Evolutionary conservation across 2,329 filamentous ascomycete genomes (phyloP), one percentile per base, ranked within the genome.

Genomic region (Westerdykella ornata): DNA sequence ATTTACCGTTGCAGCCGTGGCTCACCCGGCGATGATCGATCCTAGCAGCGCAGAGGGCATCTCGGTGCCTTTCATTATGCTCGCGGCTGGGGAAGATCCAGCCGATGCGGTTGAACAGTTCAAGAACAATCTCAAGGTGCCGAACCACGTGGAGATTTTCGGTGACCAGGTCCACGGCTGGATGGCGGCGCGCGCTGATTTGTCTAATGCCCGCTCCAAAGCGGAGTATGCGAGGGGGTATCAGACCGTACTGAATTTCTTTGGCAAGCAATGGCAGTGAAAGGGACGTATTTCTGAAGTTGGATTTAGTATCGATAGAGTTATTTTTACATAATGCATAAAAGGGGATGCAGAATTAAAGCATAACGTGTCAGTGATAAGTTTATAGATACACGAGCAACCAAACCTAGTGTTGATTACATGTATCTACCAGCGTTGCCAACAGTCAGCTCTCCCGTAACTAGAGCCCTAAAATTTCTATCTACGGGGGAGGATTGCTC

Each of bases 1-100:
- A 53, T 74, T 74, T 4, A 74, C 74, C 26, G 75, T 76, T 73
- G 66, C 76, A 16, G 74, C 75, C 43, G 68, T 72, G 7, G 66
- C 70, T 13, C 74, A 77, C 12, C 22, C 22, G 7, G 22, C 22
- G 22, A 26, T 26, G 22, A 26, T 26, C 22, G 22, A 26, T 11
- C 4, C 22, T 26, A 11, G 8, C 22, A 26, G 22, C 12, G 74
- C 73, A 5, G 61, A 68, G 35, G 64, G 62, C 5, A 65, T 77
- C 20, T 69, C 66, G 5, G 70, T 77, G 30, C 75, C 75, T 2
- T 72, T 74, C 56, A 65, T 68, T 2, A 59, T 75, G 59, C 60
- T 77, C 29, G 72, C 74, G 4, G 71, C 66, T 36, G 71, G 71
- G 59, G 74, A 76, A 37, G 74, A 77, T 63, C 59, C 68, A 14